Evolutionary conservation across 305 asterid species (phyloP).

Genomic region (Fraxinus greggii): DNA sequence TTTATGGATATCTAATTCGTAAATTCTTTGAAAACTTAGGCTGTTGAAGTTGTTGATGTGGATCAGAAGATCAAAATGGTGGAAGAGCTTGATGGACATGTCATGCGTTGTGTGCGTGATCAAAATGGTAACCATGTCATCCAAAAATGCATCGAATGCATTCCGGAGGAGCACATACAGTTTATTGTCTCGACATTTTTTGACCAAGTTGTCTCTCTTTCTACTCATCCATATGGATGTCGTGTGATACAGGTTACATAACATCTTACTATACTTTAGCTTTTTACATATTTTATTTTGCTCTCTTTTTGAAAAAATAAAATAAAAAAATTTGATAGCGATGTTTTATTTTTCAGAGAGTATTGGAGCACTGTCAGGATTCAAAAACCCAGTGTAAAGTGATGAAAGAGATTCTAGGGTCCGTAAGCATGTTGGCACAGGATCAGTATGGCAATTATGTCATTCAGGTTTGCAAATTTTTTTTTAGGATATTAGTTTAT

Average conservation of each 20-base stretch:
- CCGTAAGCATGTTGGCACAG: conserved; percentile 85
- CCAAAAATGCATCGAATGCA: conserved; percentile 97
- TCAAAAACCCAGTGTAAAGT: conserved; percentile 68
- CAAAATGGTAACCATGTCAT: conserved; percentile 97
- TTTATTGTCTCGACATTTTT: conserved; percentile 73
- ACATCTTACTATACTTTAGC: neutral
- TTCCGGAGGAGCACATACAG: conserved; percentile 85
- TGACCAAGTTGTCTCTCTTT: conserved; percentile 92
- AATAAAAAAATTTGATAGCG: neutral
- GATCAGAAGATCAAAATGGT: conserved; percentile 97
- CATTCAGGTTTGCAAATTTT: conserved; percentile 53
- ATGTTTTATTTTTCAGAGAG: conserved; percentile 44
- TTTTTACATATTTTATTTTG: neutral
- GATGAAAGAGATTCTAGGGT: conserved; percentile 72
- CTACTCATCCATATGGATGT: conserved; percentile 97
- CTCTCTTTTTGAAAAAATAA: neutral
- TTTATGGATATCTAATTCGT: neutral
- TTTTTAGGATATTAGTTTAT: neutral
- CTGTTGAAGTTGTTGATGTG: conserved; percentile 93
- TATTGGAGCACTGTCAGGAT: conserved; percentile 68
- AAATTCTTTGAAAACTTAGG: conserved; percentile 43
- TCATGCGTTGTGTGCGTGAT: conserved; percentile 98
- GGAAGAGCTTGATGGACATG: conserved; percentile 90
- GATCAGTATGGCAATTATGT: conserved; percentile 91
- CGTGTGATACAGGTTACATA: conserved; percentile 81